phyloP scores from a whole-genome alignment of 2,329 filamentous ascomycete species.

The Drechslerella stenobrocha region DNA sequence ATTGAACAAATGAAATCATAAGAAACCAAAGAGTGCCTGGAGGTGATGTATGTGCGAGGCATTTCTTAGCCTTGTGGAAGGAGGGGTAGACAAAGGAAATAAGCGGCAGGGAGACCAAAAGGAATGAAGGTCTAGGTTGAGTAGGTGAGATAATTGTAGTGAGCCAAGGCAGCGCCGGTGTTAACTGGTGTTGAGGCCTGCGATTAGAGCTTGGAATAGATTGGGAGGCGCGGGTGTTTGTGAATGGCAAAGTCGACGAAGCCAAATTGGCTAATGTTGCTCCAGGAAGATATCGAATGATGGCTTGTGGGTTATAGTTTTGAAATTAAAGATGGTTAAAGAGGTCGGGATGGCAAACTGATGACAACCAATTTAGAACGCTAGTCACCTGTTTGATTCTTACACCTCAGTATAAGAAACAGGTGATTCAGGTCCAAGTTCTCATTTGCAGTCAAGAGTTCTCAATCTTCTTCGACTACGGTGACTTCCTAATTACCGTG shows the following conservation, averaged over 20 bases:
- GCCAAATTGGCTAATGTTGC: no score
- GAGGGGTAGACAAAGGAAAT: background rate
- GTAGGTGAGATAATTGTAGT: background rate
- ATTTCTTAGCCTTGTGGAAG: background rate
- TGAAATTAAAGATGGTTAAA: background rate
- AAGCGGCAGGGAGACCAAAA: background rate
- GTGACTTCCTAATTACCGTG: constrained; percentile 35
- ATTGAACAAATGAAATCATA: constrained; percentile 1
- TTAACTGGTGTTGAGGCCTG: no score
- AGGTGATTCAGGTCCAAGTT: background rate
- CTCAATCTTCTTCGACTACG: constrained; percentile 33
- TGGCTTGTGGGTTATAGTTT: background rate
- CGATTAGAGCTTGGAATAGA: no score
- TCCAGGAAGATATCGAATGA: no score
- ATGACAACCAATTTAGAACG: constrained; percentile 1
- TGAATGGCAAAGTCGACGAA: background rate
- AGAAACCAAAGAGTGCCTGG: background rate
- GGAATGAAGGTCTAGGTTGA: background rate
- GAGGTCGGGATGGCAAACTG: constrained; percentile 7
- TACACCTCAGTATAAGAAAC: no score
- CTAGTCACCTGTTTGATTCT: background rate
- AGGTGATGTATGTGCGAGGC: background rate
- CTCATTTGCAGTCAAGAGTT: background rate
- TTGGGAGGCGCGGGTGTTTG: background rate
- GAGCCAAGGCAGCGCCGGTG: no score